These are phyloP conservation scores for Oryza rufipogon DNA, from an alignment of 176 grass and related monocot genomes.

Conservation along the genomic window DNA sequence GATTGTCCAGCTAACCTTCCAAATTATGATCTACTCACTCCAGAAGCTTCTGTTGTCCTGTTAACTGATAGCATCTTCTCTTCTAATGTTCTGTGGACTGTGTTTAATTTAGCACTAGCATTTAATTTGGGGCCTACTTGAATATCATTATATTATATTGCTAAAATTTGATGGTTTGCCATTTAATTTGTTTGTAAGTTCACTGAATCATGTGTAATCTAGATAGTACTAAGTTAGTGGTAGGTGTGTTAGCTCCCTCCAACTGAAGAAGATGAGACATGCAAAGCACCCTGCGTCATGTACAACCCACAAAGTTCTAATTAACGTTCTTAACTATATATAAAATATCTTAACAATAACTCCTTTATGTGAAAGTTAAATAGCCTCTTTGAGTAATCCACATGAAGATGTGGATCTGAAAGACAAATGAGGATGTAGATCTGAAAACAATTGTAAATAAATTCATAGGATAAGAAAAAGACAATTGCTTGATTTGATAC, in stretches of 20 bases:
- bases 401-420: not conserved
- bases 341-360: too few species aligned
- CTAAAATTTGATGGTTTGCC: not conserved
- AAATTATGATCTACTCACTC: not conserved
- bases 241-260: not conserved
- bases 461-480: not conserved
- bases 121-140: not conserved
- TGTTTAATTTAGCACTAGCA: not conserved
- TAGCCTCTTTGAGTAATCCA: not conserved
- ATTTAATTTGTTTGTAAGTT: not conserved
- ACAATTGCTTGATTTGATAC: not conserved
- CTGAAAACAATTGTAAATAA: not conserved
- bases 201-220: not conserved
- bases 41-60: not conserved
- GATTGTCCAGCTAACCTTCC: not conserved
- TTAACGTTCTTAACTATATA: not conserved
- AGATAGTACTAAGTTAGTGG: not conserved
- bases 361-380: not conserved
- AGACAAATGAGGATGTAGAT: not conserved
- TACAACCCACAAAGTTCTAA: not conserved
- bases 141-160: not conserved
- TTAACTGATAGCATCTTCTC: not conserved
- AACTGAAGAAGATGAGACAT: not conserved
- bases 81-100: not conserved
- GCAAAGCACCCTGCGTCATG: not conserved